These are phyloP conservation scores for Purpureocillium lavendulum DNA, from an alignment of 2,329 filamentous ascomycete genomes.

Conservation along the genomic window DNA sequence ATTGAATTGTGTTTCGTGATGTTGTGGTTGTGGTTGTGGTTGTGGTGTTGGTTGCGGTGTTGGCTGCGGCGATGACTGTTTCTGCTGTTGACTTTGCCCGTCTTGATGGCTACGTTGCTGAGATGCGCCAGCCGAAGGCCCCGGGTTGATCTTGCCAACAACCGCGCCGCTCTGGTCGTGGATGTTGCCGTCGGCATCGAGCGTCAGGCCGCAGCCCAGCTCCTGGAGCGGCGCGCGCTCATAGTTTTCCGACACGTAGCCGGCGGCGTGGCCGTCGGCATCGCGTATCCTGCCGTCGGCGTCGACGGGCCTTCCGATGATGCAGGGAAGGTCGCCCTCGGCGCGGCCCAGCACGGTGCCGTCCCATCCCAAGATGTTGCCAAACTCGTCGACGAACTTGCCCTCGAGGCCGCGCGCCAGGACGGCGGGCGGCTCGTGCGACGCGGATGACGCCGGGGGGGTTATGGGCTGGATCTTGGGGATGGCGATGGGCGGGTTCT, in stretches of 20 bases:
- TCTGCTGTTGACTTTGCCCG: too few relatives aligned
- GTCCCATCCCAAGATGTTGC: conserved; percentile 41
- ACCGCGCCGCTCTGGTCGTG: conserved; percentile 47
- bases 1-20: too few relatives aligned
- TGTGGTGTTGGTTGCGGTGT: neutral
- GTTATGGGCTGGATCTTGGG: conserved; percentile 32
- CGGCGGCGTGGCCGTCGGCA: conserved; percentile 68
- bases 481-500: conserved; percentile 19
- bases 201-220: conserved; percentile 42
- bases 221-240: conserved; percentile 43
- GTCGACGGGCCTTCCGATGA: conserved; percentile 40
- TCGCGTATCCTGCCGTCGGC: conserved; percentile 52
- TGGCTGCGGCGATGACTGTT: too few relatives aligned
- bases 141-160: conserved; percentile 51
- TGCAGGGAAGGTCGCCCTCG: conserved; percentile 45
- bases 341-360: conserved; percentile 43
- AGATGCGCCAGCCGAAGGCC: too few relatives aligned
- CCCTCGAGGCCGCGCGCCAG: conserved; percentile 35
- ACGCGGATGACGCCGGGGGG: neutral
- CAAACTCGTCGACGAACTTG: conserved; percentile 43
- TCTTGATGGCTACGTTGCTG: too few relatives aligned
- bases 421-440: conserved; percentile 20
- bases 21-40: too few relatives aligned
- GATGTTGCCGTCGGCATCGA: conserved; percentile 50
- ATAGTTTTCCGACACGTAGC: conserved; percentile 58